Evolutionary conservation across 2,329 filamentous ascomycete species (phyloP).

Genomic region (Tolypocladium paradoxum): DNA sequence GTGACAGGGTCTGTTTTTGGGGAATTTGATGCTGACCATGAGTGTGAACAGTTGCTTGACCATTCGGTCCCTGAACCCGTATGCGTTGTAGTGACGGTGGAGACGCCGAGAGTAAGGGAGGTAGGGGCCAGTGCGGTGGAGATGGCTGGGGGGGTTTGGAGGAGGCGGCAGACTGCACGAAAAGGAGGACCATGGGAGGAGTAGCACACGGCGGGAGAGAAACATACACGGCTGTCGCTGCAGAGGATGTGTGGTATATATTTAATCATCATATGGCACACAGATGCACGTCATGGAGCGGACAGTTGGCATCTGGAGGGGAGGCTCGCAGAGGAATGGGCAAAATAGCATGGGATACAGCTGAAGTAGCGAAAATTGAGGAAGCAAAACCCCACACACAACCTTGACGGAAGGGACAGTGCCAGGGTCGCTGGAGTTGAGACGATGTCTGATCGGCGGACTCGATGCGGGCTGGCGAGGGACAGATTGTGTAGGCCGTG

Average conservation of each 20-base stretch:
- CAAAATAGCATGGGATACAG: constrained; percentile 6
- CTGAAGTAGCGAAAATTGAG: constrained; percentile 7
- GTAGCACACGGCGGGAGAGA: background rate
- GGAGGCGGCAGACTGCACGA: constrained; percentile 3
- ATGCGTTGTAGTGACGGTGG: constrained; percentile 41
- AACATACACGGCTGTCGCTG: background rate
- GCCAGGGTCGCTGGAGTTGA: background rate
- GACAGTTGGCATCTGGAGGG: constrained; percentile 1
- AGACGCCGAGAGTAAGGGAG: too few relatives aligned
- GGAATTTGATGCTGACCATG: constrained; percentile 11
- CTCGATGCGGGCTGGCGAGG: background rate
- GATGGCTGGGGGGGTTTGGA: background rate
- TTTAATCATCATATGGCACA: constrained; percentile 6
- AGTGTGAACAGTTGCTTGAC: constrained; percentile 54
- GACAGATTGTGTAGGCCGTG: background rate
- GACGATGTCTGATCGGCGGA: background rate
- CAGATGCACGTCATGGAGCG: constrained; percentile 3
- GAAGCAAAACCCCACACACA: background rate
- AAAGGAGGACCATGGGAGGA: background rate
- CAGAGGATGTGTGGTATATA: constrained; percentile 10
- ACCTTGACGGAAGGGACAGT: background rate
- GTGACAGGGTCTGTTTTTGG: constrained; percentile 31
- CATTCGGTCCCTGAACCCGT: constrained; percentile 75
- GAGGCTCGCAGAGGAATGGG: background rate
- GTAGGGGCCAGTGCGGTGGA: too few relatives aligned